Conservation (phyloP, 2,329 filamentous ascomycete genomes). For the Sordariomycetes sp. region DNA sequence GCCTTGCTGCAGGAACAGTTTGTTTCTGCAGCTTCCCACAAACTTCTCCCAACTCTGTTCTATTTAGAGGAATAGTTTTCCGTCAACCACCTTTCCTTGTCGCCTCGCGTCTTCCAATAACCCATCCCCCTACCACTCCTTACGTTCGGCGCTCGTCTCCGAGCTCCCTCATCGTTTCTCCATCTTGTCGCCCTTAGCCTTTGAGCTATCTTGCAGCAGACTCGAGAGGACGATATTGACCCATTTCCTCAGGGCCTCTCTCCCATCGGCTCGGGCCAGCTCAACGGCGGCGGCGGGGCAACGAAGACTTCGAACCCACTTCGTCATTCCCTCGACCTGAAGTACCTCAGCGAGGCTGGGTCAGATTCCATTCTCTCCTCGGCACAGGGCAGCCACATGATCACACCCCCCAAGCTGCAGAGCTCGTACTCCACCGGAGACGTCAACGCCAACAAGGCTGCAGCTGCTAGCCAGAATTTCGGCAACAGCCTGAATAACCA, state of each 20-base stretch:
- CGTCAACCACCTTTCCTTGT: conserved; percentile 5
- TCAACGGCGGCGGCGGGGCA: conserved; percentile 18
- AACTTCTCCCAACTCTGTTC: background rate
- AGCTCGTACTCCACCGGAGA: conserved; percentile 88
- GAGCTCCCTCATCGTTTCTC: background rate
- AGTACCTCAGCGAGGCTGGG: conserved; percentile 34
- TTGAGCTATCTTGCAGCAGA: background rate
- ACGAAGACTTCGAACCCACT: conserved; percentile 28
- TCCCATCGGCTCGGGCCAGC: conserved; percentile 27
- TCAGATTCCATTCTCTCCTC: conserved; percentile 33
- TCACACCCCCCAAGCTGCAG: conserved; percentile 65
- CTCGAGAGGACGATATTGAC: background rate
- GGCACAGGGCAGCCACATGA: conserved; percentile 32
- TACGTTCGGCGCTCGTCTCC: too few relatives aligned
- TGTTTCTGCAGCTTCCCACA: background rate
- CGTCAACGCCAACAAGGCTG: conserved; percentile 68
- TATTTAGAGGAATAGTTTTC: conserved; percentile 1
- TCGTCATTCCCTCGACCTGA: conserved; percentile 48
- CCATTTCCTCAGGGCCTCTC: conserved; percentile 41
- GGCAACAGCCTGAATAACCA: conserved; percentile 43
- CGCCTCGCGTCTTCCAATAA: conserved; percentile 7
- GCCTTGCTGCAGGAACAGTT: background rate
- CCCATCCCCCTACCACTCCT: background rate
- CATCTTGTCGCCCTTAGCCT: background rate
- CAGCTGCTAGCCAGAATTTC: conserved; percentile 24